phyloP scores from a whole-genome alignment of 139 green algal species.

The Chlorella vulgaris region DNA sequence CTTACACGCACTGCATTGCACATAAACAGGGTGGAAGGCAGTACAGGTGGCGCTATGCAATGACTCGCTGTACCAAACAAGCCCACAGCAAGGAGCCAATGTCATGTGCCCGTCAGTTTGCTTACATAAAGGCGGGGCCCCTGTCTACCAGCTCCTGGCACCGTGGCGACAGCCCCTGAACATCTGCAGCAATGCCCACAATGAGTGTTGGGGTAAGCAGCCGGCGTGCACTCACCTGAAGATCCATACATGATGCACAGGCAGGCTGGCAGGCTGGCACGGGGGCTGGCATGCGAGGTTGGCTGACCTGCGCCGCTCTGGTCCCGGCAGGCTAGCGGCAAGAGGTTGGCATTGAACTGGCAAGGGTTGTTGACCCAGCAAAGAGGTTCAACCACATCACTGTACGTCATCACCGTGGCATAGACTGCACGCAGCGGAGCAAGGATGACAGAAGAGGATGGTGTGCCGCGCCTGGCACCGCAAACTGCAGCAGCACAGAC shows the following conservation, averaged over 20 bases:
- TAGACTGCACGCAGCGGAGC: conserved; percentile 24
- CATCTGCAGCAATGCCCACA: background rate
- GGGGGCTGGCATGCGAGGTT: background rate
- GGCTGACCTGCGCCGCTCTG: conserved; percentile 5
- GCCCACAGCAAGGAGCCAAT: too few relatives aligned
- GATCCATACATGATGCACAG: too few relatives aligned
- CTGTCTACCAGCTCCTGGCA: background rate
- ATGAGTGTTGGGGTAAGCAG: too few relatives aligned
- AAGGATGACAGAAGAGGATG: too few relatives aligned
- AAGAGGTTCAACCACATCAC: background rate
- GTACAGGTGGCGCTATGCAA: background rate
- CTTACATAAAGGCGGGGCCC: background rate
- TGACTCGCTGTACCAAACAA: background rate
- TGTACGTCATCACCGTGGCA: conserved; percentile 2
- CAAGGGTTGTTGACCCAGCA: conserved; percentile 45
- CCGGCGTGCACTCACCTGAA: background rate
- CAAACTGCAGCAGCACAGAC: too few relatives aligned
- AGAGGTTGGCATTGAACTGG: background rate
- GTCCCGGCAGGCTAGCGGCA: conserved; percentile 10
- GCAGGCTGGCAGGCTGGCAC: too few relatives aligned
- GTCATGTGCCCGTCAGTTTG: too few relatives aligned
- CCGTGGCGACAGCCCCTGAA: background rate
- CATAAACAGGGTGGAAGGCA: background rate
- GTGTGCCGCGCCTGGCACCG: too few relatives aligned
- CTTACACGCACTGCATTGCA: background rate